Evolutionary conservation across 177 flowering plant genomes (phyloP), one percentile per base, ranked within the genome.

Genomic region (Vitis hybrid): DNA sequence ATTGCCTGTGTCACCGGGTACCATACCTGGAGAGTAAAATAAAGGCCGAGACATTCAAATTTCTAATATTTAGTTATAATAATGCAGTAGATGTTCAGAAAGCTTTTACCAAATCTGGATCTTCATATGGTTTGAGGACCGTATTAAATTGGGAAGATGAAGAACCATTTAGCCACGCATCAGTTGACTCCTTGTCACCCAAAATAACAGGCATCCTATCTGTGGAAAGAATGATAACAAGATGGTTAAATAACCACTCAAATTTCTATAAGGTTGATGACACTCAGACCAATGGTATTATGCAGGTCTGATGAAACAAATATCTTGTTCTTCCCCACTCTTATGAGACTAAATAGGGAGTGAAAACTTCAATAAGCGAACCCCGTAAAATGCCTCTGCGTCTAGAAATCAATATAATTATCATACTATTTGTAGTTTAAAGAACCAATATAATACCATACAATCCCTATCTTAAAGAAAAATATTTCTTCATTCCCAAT

Each of bases 161-260:
- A 26, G 90, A 75, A 67, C 83, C 87, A 74, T 74, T 74, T 21
- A 95, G 83, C 99, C 99, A 93, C 55, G 72, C 68, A 65, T 87
- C 90, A 63, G 78, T 78, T 51, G 90, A 82, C 62, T 64, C 89
- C 80, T 85, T 81, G 75, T 80, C 82, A 57, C 94, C 93, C 79
- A 93, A 83, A 60, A 95, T 90, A 56, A 95, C 97, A 73, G 98
- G 99, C 97, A 94, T 94, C 82, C 99, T 87, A 71, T 94, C 99
- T 94, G 76, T 5, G 71, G 60, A 18, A 56, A 56, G 10, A 61
- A 39, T 7, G 15, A 61, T 33, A 5, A 65, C 9, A 13, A 50
- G 10, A 64, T 14, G 21, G 39, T 50, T 62, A 53, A 18, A 21
- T 9, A 52, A 15, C 10, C 1, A 51, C 56, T 33, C 15, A 72